A percentile compares a stretch with the other conserved stretches of the same genome.
Evolutionary conservation across 345 rosid species (phyloP).

Genomic region (Dipteronia dyeriana): DNA sequence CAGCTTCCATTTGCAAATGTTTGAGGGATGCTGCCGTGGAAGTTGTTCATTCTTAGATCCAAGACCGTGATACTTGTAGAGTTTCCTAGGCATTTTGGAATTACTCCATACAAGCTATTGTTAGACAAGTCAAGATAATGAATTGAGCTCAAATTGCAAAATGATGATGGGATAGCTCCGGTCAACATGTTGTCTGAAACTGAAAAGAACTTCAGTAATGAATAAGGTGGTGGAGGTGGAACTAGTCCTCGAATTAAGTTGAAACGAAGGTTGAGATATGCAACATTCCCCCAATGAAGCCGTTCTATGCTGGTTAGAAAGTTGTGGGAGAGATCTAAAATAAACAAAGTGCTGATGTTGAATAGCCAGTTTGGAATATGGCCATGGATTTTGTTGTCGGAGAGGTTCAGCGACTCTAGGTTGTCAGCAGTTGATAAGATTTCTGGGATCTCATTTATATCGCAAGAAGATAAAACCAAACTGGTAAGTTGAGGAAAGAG

Average conservation of each 20-base stretch:
- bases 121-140: too few relatives aligned
- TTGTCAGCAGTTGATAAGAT: background rate
- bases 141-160: too few relatives aligned
- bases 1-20: too few relatives aligned
- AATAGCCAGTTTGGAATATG: constrained; percentile 15
- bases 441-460: constrained; percentile 24
- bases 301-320: background rate
- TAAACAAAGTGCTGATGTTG: background rate
- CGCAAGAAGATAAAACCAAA: constrained; percentile 23
- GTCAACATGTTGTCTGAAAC: too few relatives aligned
- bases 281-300: background rate
- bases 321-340: constrained; percentile 15
- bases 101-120: constrained; percentile 4
- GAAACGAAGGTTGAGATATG: background rate
- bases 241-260: constrained; percentile 12
- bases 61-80: background rate
- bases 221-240: constrained; percentile 1
- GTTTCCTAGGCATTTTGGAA: constrained; percentile 26
- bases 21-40: constrained; percentile 24
- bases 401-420: background rate
- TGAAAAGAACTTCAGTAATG: background rate
- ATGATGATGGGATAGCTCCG: too few relatives aligned
- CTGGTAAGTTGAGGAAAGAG: constrained; percentile 10
- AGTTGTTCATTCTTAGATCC: constrained; percentile 17
- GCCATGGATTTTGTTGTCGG: constrained; percentile 20